Conservation (phyloP, 176 grass and related monocot species). For the sorghum (Sorghum bicolor) region Sorghum_bicolor_NCBIv3 NC_012872.2:67704501-67705000, state of each 20-base stretch:
- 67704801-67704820: neutral
- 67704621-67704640: slow-evolving; percentile 2
- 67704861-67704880: neutral
- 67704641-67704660: slow-evolving; percentile 9
- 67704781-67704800: no score
- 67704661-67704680: slow-evolving; percentile 29
- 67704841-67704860: neutral
- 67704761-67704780: neutral
- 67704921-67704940: slow-evolving; percentile 49
- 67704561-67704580: slow-evolving; percentile 1
- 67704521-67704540: slow-evolving; percentile 29
- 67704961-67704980: slow-evolving; percentile 20
- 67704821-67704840: slow-evolving; percentile 27
- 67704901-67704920: neutral
- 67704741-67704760: slow-evolving; percentile 1
- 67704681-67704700: neutral
- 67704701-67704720: neutral
- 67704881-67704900: neutral
- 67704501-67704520: neutral
- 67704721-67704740: no score
- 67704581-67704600: slow-evolving; percentile 18
- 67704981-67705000: neutral
- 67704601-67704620: slow-evolving; percentile 25
- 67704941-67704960: slow-evolving; percentile 51
- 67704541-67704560: slow-evolving; percentile 14